A percentile compares a stretch with the other conserved stretches of the same genome.
Conservation (phyloP, 371 early-diverging fungal genomes). For the Zychaea mexicana region DNA sequence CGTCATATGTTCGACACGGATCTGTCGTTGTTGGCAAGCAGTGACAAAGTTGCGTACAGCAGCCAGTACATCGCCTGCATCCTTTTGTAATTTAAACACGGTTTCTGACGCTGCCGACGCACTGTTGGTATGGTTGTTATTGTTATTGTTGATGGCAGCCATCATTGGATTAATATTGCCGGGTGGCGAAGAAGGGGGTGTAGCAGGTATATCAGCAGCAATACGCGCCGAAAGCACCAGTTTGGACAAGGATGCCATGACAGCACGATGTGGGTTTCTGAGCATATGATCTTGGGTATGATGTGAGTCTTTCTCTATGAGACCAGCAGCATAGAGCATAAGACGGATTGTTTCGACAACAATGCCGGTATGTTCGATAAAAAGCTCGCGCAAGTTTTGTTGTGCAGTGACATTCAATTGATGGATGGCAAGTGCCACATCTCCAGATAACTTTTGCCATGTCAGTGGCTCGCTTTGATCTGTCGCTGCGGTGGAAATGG, state of each 20-base stretch:
- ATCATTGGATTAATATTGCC: too few species aligned
- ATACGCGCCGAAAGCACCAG: slow-evolving; percentile 82
- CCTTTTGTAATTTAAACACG: slow-evolving; percentile 29
- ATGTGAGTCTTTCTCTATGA: slow-evolving; percentile 67
- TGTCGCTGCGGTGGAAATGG: slow-evolving; percentile 1
- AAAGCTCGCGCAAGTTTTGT: slow-evolving; percentile 28
- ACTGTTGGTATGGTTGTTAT: background rate
- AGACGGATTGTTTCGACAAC: slow-evolving; percentile 85
- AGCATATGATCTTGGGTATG: slow-evolving; percentile 65
- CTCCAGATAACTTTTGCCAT: slow-evolving; percentile 66
- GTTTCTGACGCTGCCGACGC: slow-evolving; percentile 5
- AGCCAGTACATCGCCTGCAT: slow-evolving; percentile 64
- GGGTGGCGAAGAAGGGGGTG: background rate
- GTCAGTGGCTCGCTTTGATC: slow-evolving; percentile 16
- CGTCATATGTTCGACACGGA: slow-evolving; percentile 53
- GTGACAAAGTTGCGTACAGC: slow-evolving; percentile 77
- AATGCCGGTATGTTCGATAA: slow-evolving; percentile 21
- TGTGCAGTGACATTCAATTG: slow-evolving; percentile 68
- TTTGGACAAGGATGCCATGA: slow-evolving; percentile 80
- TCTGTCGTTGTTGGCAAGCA: slow-evolving; percentile 69
- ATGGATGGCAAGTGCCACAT: slow-evolving; percentile 64
- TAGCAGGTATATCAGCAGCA: slow-evolving; percentile 71
- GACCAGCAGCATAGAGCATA: slow-evolving; percentile 81
- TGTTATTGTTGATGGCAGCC: background rate
- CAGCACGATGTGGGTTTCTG: slow-evolving; percentile 76